Evolutionary conservation across 139 green algal genomes (phyloP).

Genomic region (Chlorella sp.): DNA sequence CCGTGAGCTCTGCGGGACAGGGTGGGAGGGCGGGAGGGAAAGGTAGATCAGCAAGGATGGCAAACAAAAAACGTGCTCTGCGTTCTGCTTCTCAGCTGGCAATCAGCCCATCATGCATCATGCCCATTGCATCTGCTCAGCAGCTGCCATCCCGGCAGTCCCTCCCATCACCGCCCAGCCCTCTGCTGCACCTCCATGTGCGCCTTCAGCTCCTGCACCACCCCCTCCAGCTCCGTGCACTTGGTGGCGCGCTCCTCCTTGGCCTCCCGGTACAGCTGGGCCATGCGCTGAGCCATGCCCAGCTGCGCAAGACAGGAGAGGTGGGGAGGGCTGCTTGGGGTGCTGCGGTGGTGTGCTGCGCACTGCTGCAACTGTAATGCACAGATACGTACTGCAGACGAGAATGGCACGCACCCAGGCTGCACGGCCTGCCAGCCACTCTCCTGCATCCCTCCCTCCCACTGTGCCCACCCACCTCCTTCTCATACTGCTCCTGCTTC

Average conservation of each 20-base stretch:
- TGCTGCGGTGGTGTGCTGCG: too few relatives aligned
- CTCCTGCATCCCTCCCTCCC: background rate
- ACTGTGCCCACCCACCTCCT: constrained; percentile 41
- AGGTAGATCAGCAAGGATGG: too few relatives aligned
- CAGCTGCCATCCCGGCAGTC: background rate
- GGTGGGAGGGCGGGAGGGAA: background rate
- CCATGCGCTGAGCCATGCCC: constrained; percentile 57
- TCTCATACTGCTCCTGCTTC: constrained; percentile 45
- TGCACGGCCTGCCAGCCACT: background rate
- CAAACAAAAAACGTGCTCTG: too few relatives aligned
- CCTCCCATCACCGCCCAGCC: background rate
- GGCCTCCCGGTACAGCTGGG: constrained; percentile 51
- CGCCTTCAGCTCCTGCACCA: constrained; percentile 57
- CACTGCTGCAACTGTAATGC: too few relatives aligned
- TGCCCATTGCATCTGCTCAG: background rate
- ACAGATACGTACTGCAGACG: too few relatives aligned
- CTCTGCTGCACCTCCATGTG: constrained; percentile 46
- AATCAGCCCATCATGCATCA: too few relatives aligned
- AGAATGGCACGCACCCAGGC: too few relatives aligned
- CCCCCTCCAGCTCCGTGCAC: constrained; percentile 63
- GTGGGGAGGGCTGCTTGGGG: too few relatives aligned
- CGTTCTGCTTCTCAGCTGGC: too few relatives aligned
- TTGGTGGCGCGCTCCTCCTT: constrained; percentile 48
- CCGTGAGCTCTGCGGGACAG: too few relatives aligned
- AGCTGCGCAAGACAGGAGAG: background rate